Base-by-base conservation (phyloP, 2,329 filamentous ascomycete genomes). In the Aspergillus quadricinctus region DNA sequence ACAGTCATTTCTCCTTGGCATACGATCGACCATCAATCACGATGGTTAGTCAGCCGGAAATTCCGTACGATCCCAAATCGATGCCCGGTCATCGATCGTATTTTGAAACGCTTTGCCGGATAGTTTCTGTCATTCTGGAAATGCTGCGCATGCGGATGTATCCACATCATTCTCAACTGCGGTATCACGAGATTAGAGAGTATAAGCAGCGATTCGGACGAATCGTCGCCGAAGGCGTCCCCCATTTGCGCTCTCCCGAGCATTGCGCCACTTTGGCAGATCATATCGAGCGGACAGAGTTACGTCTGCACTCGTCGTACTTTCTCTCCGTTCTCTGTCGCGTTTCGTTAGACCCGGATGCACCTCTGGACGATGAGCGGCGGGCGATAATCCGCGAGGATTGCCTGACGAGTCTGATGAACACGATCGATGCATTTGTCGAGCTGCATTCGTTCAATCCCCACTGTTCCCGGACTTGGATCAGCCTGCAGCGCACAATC, bases 301-400 rank as follows among this genome's bases (percentile, higher is more conserved):
- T 85, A 35, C 82, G 83, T 59, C 70, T 85, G n/a, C 83, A 85
- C 66, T 80, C 80, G n/a, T 83, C 80, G 5, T 85, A 85, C 68
- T 78, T 83, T 55, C 79, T 81, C 50, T 84, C 82, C 3, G 81
- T 85, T 61, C 73, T 85, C 8, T 84, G 81, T 61, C 79, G 83
- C 9, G 80, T 81, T 8, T 81, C 82, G 2, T 76, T 85, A 60
- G 69, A 72, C 41, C 65, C 66, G 6, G 61, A 70, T 21, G 73
- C 75, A 3, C 74, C 75, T 23, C 35, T 76, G 71, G 53, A 79
- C 72, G 59, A 75, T 64, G 55, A 68, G 6, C 67, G 65, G 31
- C 69, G 69, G 17, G 62, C 57, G 7, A 35, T 64, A 11, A 66
- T 84, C 59, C 77, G 78, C 45, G 77, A 79, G 55, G 77, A 78